Percentiles rank a stretch among this genome's conserved stretches.
These are phyloP conservation scores for Tolypocladium sp. DNA, from an alignment of 2,329 filamentous ascomycete genomes.

Conservation along the genomic window DNA sequence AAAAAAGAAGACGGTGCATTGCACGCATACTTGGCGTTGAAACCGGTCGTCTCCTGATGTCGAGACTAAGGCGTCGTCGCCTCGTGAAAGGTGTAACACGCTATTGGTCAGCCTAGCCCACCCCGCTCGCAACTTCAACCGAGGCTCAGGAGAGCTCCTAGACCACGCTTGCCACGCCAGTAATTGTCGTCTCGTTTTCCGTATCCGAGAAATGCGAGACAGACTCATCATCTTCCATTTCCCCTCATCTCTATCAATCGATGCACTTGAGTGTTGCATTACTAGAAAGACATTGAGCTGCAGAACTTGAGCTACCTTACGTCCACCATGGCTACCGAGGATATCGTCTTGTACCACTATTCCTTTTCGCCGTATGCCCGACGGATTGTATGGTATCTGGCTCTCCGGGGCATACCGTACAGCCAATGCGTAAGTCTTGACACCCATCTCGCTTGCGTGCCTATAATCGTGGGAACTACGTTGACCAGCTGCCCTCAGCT, in stretches of 20 bases:
- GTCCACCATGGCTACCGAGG: conserved; percentile 10
- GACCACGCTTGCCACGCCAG: neutral
- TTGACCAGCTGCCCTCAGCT: conserved; percentile 28
- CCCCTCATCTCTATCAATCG: neutral
- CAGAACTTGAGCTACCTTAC: neutral
- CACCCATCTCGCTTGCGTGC: neutral
- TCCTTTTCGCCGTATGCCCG: conserved; percentile 54
- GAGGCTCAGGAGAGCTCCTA: neutral
- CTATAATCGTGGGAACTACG: too few relatives aligned
- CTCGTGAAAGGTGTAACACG: conserved; percentile 8
- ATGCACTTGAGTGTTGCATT: too few relatives aligned
- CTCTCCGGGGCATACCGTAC: conserved; percentile 55
- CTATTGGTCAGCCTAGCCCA: conserved; percentile 6
- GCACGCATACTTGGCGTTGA: neutral
- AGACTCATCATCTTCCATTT: neutral
- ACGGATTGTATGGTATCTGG: conserved; percentile 58
- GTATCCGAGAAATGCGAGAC: neutral
- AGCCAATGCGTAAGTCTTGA: conserved; percentile 52
- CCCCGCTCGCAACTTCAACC: neutral
- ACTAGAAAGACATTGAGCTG: neutral
- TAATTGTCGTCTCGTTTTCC: neutral
- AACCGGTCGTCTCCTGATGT: neutral
- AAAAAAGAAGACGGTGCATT: neutral
- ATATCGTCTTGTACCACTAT: conserved; percentile 58
- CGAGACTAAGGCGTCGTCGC: neutral